Percentiles rank a stretch among this genome's conserved stretches.
Conservation (phyloP, 495 filamentous ascomycete species). For the Podospora sp. region DNA sequence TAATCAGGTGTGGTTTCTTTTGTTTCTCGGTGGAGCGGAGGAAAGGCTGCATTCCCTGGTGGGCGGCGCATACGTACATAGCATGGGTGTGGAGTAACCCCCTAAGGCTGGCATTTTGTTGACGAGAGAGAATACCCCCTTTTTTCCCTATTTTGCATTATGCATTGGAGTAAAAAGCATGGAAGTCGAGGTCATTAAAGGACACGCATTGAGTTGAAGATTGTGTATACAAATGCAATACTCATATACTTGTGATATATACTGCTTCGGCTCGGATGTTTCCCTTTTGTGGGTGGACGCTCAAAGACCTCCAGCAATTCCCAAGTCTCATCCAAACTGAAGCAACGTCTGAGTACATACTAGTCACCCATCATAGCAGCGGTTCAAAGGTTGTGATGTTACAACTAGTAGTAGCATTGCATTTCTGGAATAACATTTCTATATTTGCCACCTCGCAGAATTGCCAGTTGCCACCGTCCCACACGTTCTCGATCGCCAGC, state of each 20-base stretch:
- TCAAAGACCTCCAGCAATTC: too few species aligned
- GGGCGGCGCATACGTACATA: neutral
- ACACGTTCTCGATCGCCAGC: neutral
- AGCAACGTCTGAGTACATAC: too few species aligned
- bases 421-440: conserved; percentile 5
- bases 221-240: too few species aligned
- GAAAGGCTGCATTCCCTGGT: neutral
- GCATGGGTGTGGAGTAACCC: neutral
- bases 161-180: neutral
- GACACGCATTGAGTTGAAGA: neutral
- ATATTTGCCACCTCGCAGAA: conserved; percentile 10
- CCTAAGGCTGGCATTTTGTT: neutral
- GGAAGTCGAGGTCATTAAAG: neutral
- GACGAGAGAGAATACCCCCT: conserved; percentile 2
- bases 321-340: too few species aligned
- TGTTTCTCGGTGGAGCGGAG: neutral
- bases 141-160: neutral
- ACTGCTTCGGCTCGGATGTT: too few species aligned
- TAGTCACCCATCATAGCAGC: neutral
- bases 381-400: neutral
- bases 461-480: conserved; percentile 4
- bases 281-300: too few species aligned
- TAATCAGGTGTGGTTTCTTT: conserved; percentile 35
- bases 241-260: too few species aligned
- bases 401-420: conserved; percentile 3